Conservation (phyloP, 2,329 filamentous ascomycete species). For the Thielaviopsis ethacetica region DNA sequence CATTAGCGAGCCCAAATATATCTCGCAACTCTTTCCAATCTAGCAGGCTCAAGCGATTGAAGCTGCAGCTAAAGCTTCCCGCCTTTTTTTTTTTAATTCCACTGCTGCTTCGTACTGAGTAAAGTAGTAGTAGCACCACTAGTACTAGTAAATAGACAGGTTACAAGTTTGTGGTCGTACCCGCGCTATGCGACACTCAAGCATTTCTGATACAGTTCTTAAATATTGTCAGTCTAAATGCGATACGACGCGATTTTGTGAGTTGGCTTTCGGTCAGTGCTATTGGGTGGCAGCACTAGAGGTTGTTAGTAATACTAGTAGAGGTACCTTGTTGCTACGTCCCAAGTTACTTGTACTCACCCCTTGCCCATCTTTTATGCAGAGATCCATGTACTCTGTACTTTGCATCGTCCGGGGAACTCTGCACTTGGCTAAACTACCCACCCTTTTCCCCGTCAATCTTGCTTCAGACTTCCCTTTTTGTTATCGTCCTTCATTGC, state of each 20-base stretch:
- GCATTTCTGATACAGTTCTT: neutral
- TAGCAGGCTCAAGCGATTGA: neutral
- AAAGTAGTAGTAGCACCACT: no score
- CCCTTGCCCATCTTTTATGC: no score
- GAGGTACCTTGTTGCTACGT: no score
- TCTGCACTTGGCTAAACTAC: no score
- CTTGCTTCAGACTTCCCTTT: neutral
- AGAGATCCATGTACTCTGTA: no score
- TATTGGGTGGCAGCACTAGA: no score
- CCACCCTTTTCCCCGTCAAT: no score
- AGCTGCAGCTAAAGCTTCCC: neutral
- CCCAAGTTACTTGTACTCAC: no score
- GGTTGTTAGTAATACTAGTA: no score
- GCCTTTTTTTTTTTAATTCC: neutral
- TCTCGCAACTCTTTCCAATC: neutral
- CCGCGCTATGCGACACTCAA: neutral
- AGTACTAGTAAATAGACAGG: neutral
- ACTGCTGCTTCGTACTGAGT: neutral
- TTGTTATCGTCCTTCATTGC: neutral
- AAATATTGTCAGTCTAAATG: neutral
- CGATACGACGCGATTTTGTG: neutral
- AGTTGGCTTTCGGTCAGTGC: neutral
- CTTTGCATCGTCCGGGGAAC: no score
- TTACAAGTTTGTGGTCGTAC: neutral
- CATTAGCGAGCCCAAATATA: neutral